Percentiles rank a stretch among this genome's conserved stretches.
phyloP scores from a whole-genome alignment of 2,329 filamentous ascomycete genomes.

The Neurospora sp. region DNA sequence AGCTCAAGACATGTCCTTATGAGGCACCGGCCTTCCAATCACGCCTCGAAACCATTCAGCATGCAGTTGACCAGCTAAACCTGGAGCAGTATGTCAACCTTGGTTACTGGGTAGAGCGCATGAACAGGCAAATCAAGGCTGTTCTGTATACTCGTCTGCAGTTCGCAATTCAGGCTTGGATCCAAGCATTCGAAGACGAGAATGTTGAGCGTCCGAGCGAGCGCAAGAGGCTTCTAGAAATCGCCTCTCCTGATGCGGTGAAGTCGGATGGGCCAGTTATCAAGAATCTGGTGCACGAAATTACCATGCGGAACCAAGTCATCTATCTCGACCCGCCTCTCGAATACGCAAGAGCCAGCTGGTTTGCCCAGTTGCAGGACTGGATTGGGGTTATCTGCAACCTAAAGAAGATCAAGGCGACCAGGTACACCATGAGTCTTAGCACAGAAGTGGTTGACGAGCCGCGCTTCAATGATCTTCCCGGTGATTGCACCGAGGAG shows the following conservation, averaged over 20 bases:
- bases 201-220: constrained; percentile 34
- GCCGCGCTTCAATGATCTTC: constrained; percentile 72
- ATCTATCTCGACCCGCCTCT: constrained; percentile 93
- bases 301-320: constrained; percentile 96
- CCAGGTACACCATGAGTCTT: constrained; percentile 84
- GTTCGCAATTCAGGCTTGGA: constrained; percentile 78
- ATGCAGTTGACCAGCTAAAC: constrained; percentile 90
- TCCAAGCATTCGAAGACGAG: constrained; percentile 67
- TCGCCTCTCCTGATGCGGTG: constrained; percentile 24
- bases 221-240: constrained; percentile 40
- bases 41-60: constrained; percentile 77
- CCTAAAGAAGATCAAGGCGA: constrained; percentile 86
- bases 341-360: constrained; percentile 83
- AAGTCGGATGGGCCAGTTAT: constrained; percentile 53
- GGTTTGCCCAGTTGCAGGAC: constrained; percentile 84
- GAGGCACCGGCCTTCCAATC: constrained; percentile 69
- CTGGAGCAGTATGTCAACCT: constrained; percentile 94
- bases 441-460: constrained; percentile 57
- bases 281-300: constrained; percentile 72
- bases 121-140: constrained; percentile 77
- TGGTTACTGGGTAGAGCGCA: constrained; percentile 74
- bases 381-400: constrained; percentile 94
- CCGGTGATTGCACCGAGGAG: constrained; percentile 70
- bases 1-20: constrained; percentile 79
- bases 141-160: constrained; percentile 76